phyloP scores from a whole-genome alignment of 768 basidiomycete genomes.

The Hysterangium stoloniferum region DNA sequence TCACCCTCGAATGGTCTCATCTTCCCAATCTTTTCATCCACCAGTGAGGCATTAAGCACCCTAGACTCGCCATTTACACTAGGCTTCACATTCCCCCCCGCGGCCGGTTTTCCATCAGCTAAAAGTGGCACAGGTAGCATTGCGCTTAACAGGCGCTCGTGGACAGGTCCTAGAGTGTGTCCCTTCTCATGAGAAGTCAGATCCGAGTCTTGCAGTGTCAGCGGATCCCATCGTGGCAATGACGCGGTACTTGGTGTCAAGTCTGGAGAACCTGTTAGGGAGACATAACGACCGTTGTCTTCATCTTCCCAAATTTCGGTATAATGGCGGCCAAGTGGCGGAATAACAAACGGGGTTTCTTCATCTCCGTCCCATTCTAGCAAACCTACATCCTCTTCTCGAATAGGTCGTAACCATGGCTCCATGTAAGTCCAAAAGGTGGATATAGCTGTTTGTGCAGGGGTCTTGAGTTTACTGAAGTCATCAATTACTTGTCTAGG shows the following conservation, averaged over 20 bases:
- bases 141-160: conserved; percentile 75
- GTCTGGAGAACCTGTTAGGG: conserved; percentile 30
- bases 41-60: conserved; percentile 66
- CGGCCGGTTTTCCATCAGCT: conserved; percentile 10
- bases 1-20: conserved; percentile 11
- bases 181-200: conserved; percentile 67
- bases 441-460: conserved; percentile 55
- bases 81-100: conserved; percentile 22
- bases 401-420: conserved; percentile 80
- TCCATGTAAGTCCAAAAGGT: conserved; percentile 89
- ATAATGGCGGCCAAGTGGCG: conserved; percentile 83
- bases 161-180: conserved; percentile 63
- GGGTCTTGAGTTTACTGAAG: conserved; percentile 77
- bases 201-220: conserved; percentile 66
- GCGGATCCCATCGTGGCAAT: conserved; percentile 74
- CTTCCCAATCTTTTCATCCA: conserved; percentile 42
- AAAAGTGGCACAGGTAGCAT: conserved; percentile 55
- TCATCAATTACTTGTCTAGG: conserved; percentile 81
- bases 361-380: conserved; percentile 89
- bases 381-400: conserved; percentile 94
- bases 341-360: conserved; percentile 78
- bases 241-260: conserved; percentile 37
- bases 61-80: conserved; percentile 46
- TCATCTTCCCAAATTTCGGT: conserved; percentile 90
- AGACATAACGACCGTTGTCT: conserved; percentile 51